Evolutionary conservation across 2,329 filamentous ascomycete genomes (phyloP), one percentile per base, ranked within the genome.

Genomic region (Myriangium duriaei): DNA sequence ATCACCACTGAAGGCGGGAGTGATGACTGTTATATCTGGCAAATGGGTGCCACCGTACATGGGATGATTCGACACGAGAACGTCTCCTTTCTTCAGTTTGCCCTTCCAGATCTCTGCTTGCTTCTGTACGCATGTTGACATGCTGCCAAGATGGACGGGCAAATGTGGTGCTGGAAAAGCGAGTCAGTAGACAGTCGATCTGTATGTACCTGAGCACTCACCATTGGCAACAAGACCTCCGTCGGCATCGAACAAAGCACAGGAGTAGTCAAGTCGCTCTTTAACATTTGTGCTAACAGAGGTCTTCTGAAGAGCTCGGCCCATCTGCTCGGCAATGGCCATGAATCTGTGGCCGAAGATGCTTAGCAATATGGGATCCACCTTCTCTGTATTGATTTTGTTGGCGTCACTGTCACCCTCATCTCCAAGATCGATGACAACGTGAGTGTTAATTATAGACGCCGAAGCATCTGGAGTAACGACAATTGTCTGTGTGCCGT

Each of bases 401-500:
- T 63, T 64, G 11, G 71, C 59, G 53, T 66, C 45, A 37, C 54
- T 44, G 54, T 71, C 62, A 46, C 63, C 61, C 7, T 41, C 48
- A 32, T 76, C 76, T 39, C 78, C 74, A 29, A 91, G 72, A 46
- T 94, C 85, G 52, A 95, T 87, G 5, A 95, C 71, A 5, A 95
- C 84, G 50, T 94, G 88, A 0, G 86, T 93, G 45, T 84, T 71
- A 12, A 93, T 76, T 19, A 94, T 68, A 15, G 86, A 61, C 0
- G 87, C 88, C 14, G 75, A 74, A 2, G 85, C 74, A 18, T 72
- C 73, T 0, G 87, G 88, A 0, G 83, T 82, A 2, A 95, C 77
- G 0, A 95, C 83, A 45, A 96, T 91, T 0, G 88, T 96, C 59
- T 95, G 88, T 1, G 82, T 87, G 6, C 80, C 80, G 52, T 88